Evolutionary conservation across 1,284 basidiomycete species (phyloP), one percentile per base, ranked within the genome.

Genomic region (Microbotryum saponariae): DNA sequence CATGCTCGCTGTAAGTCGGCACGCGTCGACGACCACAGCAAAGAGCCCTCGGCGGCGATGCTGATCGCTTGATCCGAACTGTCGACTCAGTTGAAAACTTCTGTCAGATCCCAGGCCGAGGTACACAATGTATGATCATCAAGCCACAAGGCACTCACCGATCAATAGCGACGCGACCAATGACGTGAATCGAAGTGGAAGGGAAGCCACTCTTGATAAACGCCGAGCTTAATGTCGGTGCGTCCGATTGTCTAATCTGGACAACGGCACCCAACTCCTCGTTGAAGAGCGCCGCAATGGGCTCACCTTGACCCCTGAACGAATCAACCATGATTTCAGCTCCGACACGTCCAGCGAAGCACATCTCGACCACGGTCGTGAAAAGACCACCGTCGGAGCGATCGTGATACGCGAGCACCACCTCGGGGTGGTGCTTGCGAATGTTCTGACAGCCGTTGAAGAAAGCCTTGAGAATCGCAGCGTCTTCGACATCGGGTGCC

Each of bases 371-470:
- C 37, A 97, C 74, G 5, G 93, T 88, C 0, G 89, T 87, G 75
- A 98, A 87, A 44, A 99, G 78, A 51, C 94, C 96, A 60, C 96
- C 96, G 72, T 99, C 96, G 0, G 94, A 97, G 23, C 94, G 85
- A 77, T 99, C 96, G 75, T 98, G 96, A 75, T 98, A 98, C 0
- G 96, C 93, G 47, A 97, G 80, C 0, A 98, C 85, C 27, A 89
- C 74, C 1, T 79, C 82, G 6, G 83, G 81, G 54, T 83, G 77
- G 5, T 78, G 78, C 61, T 76, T 73, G 73, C 87, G 86, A 54
- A 91, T 79, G 7, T 78, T 76, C 73, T 89, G 85, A 67, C 86
- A 87, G 8, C 83, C 89, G 54, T 78, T 74, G 75, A 96, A 86
- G 82, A 97, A 97, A 3, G 86, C 79, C 74, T 87, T 89, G 69